These are phyloP conservation scores for Ceratobasidium theobromae DNA, from an alignment of 1,284 basidiomycete species.

Conservation along the genomic window DNA sequence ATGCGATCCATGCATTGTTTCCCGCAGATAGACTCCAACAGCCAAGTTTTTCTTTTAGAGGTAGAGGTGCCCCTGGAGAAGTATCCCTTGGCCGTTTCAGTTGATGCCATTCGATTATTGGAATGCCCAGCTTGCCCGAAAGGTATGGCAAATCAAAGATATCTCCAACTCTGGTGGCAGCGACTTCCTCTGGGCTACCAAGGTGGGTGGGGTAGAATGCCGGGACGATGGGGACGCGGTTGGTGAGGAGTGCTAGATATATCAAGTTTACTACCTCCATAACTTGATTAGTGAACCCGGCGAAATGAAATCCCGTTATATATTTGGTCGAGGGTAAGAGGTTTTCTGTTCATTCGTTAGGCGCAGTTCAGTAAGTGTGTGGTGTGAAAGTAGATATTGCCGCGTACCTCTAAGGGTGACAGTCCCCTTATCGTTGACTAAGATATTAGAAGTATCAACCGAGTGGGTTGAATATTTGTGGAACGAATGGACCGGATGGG, in stretches of 20 bases:
- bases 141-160: constrained; percentile 28
- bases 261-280: constrained; percentile 46
- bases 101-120: constrained; percentile 25
- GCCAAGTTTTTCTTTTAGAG: background rate
- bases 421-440: background rate
- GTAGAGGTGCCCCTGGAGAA: background rate
- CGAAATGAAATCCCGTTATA: constrained; percentile 21
- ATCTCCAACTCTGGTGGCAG: background rate
- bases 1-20: too few species aligned
- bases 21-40: constrained; percentile 13
- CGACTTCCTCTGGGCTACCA: constrained; percentile 40
- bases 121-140: background rate
- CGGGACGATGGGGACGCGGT: constrained; percentile 61
- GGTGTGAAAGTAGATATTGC: background rate
- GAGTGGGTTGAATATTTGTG: too few species aligned
- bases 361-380: too few species aligned
- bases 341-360: constrained; percentile 28
- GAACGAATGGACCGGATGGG: too few species aligned
- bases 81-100: background rate
- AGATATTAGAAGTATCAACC: background rate
- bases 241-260: constrained; percentile 63
- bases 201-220: constrained; percentile 68
- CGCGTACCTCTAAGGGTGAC: background rate
- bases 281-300: constrained; percentile 29
- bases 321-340: constrained; percentile 16